A percentile compares a stretch with the other conserved stretches of the same genome.
These are phyloP conservation scores for Cochlearia excelsa DNA, from an alignment of 345 rosid species.

Conservation along the genomic window DNA sequence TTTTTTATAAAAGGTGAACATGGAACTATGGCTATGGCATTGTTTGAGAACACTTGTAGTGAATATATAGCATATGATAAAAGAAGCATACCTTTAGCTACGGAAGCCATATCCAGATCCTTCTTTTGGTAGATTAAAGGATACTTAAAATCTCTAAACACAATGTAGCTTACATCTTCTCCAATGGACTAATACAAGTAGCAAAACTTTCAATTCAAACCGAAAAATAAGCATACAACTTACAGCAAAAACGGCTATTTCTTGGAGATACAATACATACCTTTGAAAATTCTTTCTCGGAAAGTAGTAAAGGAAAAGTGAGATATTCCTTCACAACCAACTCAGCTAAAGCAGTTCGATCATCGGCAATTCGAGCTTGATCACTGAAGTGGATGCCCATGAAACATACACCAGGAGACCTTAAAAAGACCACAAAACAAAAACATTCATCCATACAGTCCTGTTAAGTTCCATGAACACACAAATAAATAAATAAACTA, in stretches of 20 bases:
- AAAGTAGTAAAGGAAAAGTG: constrained; percentile 70
- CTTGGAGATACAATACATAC: constrained; percentile 32
- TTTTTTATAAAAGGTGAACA: constrained; percentile 5
- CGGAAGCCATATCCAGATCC: constrained; percentile 50
- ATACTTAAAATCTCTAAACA: constrained; percentile 56
- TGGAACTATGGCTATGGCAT: constrained; percentile 8
- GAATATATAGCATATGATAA: not conserved
- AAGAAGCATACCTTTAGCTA: constrained; percentile 57
- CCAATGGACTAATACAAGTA: constrained; percentile 45
- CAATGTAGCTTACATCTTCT: constrained; percentile 45
- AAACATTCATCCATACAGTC: constrained; percentile 10
- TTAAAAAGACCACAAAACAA: constrained; percentile 32
- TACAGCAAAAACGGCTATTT: constrained; percentile 2
- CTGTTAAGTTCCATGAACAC: constrained; percentile 2
- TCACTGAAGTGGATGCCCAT: constrained; percentile 56
- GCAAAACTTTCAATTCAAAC: constrained; percentile 11
- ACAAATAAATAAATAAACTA: not conserved
- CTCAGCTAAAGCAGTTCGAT: constrained; percentile 45
- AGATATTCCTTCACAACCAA: constrained; percentile 62
- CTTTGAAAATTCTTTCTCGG: constrained; percentile 48
- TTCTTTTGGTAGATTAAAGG: constrained; percentile 48
- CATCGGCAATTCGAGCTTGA: constrained; percentile 41
- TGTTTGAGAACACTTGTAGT: not conserved
- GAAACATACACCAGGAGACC: constrained; percentile 61
- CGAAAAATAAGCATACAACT: not conserved